A percentile compares a stretch with the other conserved stretches of the same genome.
phyloP scores from a whole-genome alignment of 2,329 filamentous ascomycete genomes.

The Cadophora malorum region DNA sequence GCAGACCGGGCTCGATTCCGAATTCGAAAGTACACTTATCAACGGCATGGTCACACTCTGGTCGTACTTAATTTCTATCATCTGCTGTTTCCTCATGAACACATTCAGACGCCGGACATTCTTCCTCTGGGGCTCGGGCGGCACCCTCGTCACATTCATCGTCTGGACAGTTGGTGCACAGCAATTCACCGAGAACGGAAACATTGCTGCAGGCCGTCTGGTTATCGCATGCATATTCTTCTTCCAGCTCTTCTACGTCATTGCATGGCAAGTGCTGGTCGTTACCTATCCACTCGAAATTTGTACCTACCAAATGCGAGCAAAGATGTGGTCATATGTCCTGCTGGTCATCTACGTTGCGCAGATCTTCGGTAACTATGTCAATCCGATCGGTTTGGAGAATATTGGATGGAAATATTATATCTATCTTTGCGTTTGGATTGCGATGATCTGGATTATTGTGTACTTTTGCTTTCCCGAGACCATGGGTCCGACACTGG shows the following conservation, averaged over 20 bases:
- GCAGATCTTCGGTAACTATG: constrained; percentile 42
- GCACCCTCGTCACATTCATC: constrained; percentile 41
- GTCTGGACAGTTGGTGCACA: constrained; percentile 48
- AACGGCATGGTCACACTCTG: too few species aligned
- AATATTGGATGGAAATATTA: constrained; percentile 50
- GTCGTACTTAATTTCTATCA: too few species aligned
- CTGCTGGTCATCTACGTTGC: constrained; percentile 27
- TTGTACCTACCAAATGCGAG: constrained; percentile 59
- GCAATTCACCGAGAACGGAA: constrained; percentile 55
- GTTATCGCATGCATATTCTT: constrained; percentile 66
- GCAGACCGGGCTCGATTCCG: too few species aligned
- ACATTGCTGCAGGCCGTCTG: constrained; percentile 54
- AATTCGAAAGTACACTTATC: too few species aligned
- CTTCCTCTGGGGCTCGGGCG: constrained; percentile 53
- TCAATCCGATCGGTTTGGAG: constrained; percentile 50
- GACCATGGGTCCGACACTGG: constrained; percentile 49
- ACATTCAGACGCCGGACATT: constrained; percentile 50
- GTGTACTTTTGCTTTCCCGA: constrained; percentile 45
- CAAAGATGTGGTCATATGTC: constrained; percentile 35
- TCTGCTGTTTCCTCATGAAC: too few species aligned
- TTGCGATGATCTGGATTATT: constrained; percentile 28
- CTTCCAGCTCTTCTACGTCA: constrained; percentile 65
- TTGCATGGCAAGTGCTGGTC: constrained; percentile 64
- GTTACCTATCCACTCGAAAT: constrained; percentile 54
- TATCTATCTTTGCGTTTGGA: constrained; percentile 47